phyloP scores from a whole-genome alignment of 257 asterid genomes.

The Solanum pennellii region DNA sequence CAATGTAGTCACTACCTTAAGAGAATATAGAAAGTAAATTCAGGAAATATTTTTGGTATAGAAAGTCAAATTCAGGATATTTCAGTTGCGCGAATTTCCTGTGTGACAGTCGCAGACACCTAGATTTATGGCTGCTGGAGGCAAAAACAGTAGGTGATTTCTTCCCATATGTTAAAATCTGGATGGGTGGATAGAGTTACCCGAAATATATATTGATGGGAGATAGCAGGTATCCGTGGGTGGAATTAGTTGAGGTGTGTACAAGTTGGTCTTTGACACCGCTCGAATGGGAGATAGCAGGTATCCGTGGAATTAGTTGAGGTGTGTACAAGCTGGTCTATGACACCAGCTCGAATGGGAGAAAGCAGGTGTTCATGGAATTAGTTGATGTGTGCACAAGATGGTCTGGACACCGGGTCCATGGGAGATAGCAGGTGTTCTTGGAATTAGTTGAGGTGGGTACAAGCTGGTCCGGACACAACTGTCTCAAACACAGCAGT shows the following conservation, averaged over 20 bases:
- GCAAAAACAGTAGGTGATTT: background rate
- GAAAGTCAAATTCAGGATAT: background rate
- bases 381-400: background rate
- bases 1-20: background rate
- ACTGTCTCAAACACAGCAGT: background rate
- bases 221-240: background rate
- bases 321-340: background rate
- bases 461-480: background rate
- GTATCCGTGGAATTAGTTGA: background rate
- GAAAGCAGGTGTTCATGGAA: background rate
- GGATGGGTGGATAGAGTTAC: background rate
- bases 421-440: background rate
- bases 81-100: background rate
- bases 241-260: background rate
- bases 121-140: too few relatives aligned
- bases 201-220: background rate
- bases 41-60: background rate
- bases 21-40: too few relatives aligned
- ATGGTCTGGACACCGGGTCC: background rate
- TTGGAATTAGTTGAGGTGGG: background rate
- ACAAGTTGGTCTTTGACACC: too few relatives aligned
- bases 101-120: too few relatives aligned
- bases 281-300: too few relatives aligned
- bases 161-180: background rate
- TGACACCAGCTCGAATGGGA: too few relatives aligned